Evolutionary conservation across 2,329 filamentous ascomycete species (phyloP).

Genomic region (Aspergillus japonicus): DNA sequence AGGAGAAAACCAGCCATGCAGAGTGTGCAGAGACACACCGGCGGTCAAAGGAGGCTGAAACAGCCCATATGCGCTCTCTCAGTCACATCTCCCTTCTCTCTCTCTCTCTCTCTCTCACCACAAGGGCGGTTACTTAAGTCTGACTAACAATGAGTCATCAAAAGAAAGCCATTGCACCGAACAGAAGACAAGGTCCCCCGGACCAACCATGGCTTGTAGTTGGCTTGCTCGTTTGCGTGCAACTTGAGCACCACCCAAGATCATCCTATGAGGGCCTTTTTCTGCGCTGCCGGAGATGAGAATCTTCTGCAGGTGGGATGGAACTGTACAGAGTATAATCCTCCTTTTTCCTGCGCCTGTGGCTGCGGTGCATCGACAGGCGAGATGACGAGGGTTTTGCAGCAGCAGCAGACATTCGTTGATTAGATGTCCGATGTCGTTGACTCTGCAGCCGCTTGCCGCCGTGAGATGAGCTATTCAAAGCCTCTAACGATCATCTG

Average conservation of each 20-base stretch:
- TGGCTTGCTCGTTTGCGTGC: neutral
- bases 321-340: neutral
- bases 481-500: neutral
- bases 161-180: neutral
- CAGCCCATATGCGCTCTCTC: slow-evolving; percentile 12
- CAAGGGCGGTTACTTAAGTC: neutral
- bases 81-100: slow-evolving; percentile 9
- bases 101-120: neutral
- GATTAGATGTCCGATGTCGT: too few species aligned
- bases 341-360: neutral
- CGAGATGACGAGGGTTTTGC: neutral
- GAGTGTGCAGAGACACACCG: neutral
- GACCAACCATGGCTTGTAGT: neutral
- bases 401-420: neutral
- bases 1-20: neutral
- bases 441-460: neutral
- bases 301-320: neutral
- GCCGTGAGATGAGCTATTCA: neutral
- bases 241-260: neutral
- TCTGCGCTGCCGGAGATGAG: neutral
- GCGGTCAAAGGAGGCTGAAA: slow-evolving; percentile 14
- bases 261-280: neutral
- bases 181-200: neutral
- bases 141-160: slow-evolving; percentile 1
- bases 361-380: neutral